Conservation (phyloP, 331 rosid species). For the Prunus yedoensis region DNA sequence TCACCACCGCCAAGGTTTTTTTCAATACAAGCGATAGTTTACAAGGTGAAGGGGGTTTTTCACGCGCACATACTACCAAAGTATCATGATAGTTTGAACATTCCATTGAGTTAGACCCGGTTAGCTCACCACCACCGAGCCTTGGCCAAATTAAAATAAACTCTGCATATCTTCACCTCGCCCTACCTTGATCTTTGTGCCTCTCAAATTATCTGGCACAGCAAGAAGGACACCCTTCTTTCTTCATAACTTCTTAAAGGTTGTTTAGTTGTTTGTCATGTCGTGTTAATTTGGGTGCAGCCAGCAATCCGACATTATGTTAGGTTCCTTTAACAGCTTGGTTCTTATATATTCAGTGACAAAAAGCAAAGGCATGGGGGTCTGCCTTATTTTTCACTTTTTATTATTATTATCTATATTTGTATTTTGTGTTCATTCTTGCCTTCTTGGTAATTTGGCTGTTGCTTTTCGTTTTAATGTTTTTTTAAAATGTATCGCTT, state of each 20-base stretch:
- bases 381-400: not conserved
- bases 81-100: too few relatives aligned
- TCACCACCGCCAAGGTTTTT: too few relatives aligned
- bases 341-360: not conserved
- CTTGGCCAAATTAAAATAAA: too few relatives aligned
- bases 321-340: not conserved
- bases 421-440: not conserved
- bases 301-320: slow-evolving; percentile 25
- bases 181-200: not conserved
- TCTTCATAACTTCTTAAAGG: not conserved
- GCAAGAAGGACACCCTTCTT: not conserved
- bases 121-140: too few relatives aligned
- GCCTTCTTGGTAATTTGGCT: not conserved
- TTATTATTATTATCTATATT: not conserved
- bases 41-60: rapidly evolving
- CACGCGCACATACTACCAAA: too few relatives aligned
- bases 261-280: not conserved
- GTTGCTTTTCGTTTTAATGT: not conserved
- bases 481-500: not conserved
- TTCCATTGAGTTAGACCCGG: too few relatives aligned
- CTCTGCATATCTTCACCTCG: not conserved
- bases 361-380: not conserved
- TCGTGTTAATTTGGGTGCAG: not conserved
- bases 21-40: too few relatives aligned
- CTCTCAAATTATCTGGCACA: not conserved